Evolutionary conservation across 176 grass and related monocot genomes (phyloP), one percentile per base, ranked within the genome.

Genomic region (Carex parvula): DNA sequence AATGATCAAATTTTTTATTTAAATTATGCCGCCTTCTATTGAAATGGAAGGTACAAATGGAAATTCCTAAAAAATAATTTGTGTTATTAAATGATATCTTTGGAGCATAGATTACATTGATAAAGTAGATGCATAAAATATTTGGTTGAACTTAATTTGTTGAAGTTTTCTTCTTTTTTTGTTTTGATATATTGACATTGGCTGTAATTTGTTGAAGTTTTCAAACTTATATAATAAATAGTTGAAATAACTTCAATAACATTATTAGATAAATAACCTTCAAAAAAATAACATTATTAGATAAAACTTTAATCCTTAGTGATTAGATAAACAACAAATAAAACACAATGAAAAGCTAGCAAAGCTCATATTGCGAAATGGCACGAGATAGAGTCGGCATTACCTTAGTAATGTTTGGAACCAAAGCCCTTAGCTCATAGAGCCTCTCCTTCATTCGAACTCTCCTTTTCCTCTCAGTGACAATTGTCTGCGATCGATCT

Each of bases 391-490:
- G 59, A 79, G 22, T 30, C 14, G 37, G 12, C 41, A 50, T 33
- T 67, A 87, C 94, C 92, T 99, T 99, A 1, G 93, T 95, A 50
- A 99, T 99, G 76, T 93, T 99, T 8, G 96, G 93, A 85, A 99
- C 96, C 53, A 99, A 84, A 4, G 96, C 80, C 5, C 96, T 85
- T 9, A 99, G 88, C 86, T 99, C 93, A 80, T 95, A 99, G 81
- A 99, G 93, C 85, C 64, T 95, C 89, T 99, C 96, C 88, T 95
- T 95, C 96, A 99, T 95, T 14, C 91, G 83, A 87, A 92, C 87
- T 80, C 96, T 90, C 44, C 96, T 48, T 84, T 89, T 95, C 77
- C 96, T 88, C 89, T 99, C 96, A 42, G 96, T 90, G 67, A 99
- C 88, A 76, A 93, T 85, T 1, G 96, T 95, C 92, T 95, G 95